These are phyloP conservation scores for Colletotrichum shisoi DNA, from an alignment of 2,329 filamentous ascomycete species.

Conservation along the genomic window DNA sequence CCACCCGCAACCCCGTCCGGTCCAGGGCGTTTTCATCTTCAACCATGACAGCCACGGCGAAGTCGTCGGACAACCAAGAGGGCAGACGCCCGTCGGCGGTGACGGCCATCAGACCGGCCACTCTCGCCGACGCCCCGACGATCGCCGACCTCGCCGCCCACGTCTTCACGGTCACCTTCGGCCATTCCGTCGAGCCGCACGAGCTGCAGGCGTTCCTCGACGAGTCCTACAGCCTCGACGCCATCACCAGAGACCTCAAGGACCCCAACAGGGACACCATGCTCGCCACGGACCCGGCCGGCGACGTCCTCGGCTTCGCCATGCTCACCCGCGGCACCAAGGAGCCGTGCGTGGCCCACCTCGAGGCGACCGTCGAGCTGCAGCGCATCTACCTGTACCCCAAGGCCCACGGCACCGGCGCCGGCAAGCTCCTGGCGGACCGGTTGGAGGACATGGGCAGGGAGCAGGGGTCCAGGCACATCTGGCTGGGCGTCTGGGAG, in stretches of 20 bases:
- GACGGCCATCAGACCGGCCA: constrained; percentile 14
- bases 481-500: constrained; percentile 61
- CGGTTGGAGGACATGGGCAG: constrained; percentile 48
- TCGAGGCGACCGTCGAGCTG: constrained; percentile 50
- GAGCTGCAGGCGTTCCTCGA: constrained; percentile 52
- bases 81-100: neutral
- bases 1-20: neutral
- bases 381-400: constrained; percentile 54
- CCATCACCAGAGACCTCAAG: constrained; percentile 43
- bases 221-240: constrained; percentile 50
- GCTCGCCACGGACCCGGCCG: constrained; percentile 39
- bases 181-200: constrained; percentile 50
- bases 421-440: constrained; percentile 49
- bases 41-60: constrained; percentile 6
- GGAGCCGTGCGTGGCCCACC: constrained; percentile 50
- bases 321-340: constrained; percentile 49
- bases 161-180: constrained; percentile 53
- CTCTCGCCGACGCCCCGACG: constrained; percentile 42
- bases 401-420: constrained; percentile 49
- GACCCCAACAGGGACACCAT: constrained; percentile 44
- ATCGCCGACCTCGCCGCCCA: constrained; percentile 49
- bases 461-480: constrained; percentile 49
- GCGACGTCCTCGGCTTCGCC: constrained; percentile 51
- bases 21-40: neutral
- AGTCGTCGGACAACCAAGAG: neutral